These are phyloP conservation scores for Penicillium cinerascens DNA, from an alignment of 495 filamentous ascomycete genomes.

Conservation along the genomic window DNA sequence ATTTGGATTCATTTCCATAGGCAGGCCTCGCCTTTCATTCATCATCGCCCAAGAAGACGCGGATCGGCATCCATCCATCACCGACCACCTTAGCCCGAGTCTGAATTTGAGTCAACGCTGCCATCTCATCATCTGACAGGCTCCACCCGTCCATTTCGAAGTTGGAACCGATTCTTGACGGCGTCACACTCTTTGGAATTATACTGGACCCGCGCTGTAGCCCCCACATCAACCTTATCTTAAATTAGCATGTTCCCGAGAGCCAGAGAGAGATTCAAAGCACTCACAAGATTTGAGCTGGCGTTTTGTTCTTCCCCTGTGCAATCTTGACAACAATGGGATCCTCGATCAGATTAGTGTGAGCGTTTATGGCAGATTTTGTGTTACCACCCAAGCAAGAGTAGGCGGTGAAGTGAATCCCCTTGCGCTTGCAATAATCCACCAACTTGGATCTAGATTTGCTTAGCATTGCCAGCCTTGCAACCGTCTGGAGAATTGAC, in stretches of 20 bases:
- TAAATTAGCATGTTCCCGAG: slow-evolving; percentile 32
- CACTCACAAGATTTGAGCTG: background rate
- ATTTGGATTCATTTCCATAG: background rate
- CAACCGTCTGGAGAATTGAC: background rate
- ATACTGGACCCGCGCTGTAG: slow-evolving; percentile 48
- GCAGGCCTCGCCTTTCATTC: background rate
- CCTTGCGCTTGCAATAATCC: slow-evolving; percentile 43
- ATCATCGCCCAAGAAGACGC: slow-evolving; percentile 82
- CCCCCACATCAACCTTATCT: slow-evolving; percentile 40
- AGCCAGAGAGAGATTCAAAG: background rate
- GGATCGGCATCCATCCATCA: slow-evolving; percentile 64
- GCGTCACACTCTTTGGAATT: slow-evolving; percentile 48
- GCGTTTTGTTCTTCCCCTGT: background rate
- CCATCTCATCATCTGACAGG: background rate
- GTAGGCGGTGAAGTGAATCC: slow-evolving; percentile 58
- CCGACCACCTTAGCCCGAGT: slow-evolving; percentile 69
- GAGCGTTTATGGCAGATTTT: slow-evolving; percentile 8
- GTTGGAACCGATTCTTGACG: slow-evolving; percentile 42
- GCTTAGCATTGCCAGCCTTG: background rate
- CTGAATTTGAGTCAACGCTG: slow-evolving; percentile 35
- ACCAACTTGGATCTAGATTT: slow-evolving; percentile 30
- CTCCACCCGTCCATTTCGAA: slow-evolving; percentile 14
- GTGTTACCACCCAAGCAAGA: slow-evolving; percentile 54
- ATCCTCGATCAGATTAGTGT: slow-evolving; percentile 38
- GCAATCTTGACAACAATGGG: slow-evolving; percentile 14